Base-by-base conservation (phyloP, 1,284 basidiomycete species). In the Ceratobasidium sp. region DNA sequence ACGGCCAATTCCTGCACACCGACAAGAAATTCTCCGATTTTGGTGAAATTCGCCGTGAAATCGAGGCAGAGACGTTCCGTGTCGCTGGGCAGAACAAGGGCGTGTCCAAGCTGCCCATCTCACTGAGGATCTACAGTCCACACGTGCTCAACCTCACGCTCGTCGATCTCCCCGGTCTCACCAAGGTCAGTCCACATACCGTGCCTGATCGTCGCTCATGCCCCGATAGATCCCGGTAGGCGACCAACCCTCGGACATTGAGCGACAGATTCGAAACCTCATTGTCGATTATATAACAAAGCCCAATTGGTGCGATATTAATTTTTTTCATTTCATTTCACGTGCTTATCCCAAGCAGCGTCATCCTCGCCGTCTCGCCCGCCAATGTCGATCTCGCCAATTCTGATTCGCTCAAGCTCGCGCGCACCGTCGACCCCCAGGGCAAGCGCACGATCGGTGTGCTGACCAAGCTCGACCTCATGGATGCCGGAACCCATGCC, bases 71-170 rank as follows among this genome's bases (percentile, higher is more conserved):
- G 83, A 99, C 97, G 1, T 96, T 92, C 78, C 84, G 96, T 50
- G 96, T 99, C 31, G 96, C 97, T 0, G 96, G 96, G 0, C 96
- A 98, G 83, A 99, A 99, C 81, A 99, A 98, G 82, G 96, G 97
- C 64, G 91, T 99, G 71, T 96, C 93, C 81, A 96, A 96, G 79
- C 80, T 98, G 68, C 96, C 96, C 4, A 98, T 98, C 77, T 91
- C 93, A 73, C 83, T 98, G 73, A 88, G 94, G 77, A 96, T 98
- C 82, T 96, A 93, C 80, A 96, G 94, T 73, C 94, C 96, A 27
- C 88, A 95, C 76, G 96, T 99, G 17, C 83, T 98, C 75, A 96
- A 98, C 79, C 81, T 98, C 76, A 99, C 96, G 1, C 80, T 99
- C 72, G 96, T 99, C 50, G 96, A 99, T 81, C 80, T 99, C 68